Conservation (phyloP, 495 filamentous ascomycete species). For the Corynascus novoguineensis region DNA sequence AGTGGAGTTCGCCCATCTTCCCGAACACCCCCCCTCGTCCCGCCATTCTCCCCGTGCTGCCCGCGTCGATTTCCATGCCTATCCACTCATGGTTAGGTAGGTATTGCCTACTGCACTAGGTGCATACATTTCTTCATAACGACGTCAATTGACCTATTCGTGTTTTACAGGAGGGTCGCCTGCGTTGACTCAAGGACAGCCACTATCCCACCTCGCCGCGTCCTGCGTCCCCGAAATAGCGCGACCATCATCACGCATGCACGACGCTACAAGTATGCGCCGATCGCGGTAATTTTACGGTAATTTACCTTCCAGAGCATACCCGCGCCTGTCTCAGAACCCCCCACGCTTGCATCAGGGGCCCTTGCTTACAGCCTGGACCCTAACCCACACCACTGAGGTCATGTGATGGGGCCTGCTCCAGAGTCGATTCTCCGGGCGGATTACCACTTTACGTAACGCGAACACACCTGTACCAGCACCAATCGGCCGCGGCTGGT, state of each 20-base stretch:
- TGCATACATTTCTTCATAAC: background rate
- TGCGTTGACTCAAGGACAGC: no score
- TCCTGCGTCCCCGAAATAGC: background rate
- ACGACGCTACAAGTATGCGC: no score
- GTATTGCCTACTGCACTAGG: background rate
- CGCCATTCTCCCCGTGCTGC: background rate
- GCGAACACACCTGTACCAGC: background rate
- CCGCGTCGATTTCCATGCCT: background rate
- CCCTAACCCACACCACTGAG: background rate
- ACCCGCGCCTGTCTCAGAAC: background rate
- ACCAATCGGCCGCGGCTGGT: background rate
- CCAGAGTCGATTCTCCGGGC: background rate
- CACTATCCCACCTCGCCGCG: no score
- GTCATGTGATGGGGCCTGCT: background rate
- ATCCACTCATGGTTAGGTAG: background rate
- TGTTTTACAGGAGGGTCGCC: no score
- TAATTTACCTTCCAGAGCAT: background rate
- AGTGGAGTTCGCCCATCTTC: constrained; percentile 11
- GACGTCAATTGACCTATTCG: background rate
- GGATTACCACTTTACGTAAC: constrained; percentile 9
- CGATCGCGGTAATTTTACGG: background rate
- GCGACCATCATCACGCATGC: no score
- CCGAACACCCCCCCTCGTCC: background rate
- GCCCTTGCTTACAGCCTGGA: background rate
- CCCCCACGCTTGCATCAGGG: background rate